phyloP scores from a whole-genome alignment of 257 asterid genomes.

The Eustoma russellianum region DNA sequence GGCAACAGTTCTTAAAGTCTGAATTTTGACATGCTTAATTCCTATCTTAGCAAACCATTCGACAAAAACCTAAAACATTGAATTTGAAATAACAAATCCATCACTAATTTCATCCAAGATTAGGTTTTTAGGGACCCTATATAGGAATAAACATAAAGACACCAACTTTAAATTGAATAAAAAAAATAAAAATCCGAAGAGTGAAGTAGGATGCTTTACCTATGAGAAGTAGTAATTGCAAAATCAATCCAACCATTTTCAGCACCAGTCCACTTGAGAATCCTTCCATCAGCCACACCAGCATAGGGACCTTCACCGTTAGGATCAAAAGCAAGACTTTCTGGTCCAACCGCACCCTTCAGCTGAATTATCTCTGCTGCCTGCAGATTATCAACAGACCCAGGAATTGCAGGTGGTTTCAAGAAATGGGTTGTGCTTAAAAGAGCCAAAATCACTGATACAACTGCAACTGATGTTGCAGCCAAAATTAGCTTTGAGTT shows the following conservation, averaged over 20 bases:
- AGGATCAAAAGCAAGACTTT: slow-evolving; percentile 54
- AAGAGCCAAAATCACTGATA: slow-evolving; percentile 34
- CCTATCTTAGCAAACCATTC: no score
- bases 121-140: no score
- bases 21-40: no score
- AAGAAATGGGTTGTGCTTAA: slow-evolving; percentile 23
- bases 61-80: no score
- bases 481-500: slow-evolving; percentile 28
- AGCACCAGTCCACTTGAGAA: slow-evolving; percentile 37
- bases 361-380: slow-evolving; percentile 35
- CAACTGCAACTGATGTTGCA: slow-evolving; percentile 26
- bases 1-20: no score
- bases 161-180: no score
- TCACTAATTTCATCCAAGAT: no score
- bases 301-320: slow-evolving; percentile 65
- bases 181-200: not conserved
- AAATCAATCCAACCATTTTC: slow-evolving; percentile 45
- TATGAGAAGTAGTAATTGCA: slow-evolving; percentile 54
- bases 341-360: slow-evolving; percentile 53
- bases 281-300: slow-evolving; percentile 71
- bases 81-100: no score
- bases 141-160: no score
- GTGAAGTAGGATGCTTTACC: slow-evolving; percentile 15
- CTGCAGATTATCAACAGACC: slow-evolving; percentile 30
- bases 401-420: slow-evolving; percentile 29